Conservation (phyloP, 345 rosid genomes). For the Salix exigua region DNA sequence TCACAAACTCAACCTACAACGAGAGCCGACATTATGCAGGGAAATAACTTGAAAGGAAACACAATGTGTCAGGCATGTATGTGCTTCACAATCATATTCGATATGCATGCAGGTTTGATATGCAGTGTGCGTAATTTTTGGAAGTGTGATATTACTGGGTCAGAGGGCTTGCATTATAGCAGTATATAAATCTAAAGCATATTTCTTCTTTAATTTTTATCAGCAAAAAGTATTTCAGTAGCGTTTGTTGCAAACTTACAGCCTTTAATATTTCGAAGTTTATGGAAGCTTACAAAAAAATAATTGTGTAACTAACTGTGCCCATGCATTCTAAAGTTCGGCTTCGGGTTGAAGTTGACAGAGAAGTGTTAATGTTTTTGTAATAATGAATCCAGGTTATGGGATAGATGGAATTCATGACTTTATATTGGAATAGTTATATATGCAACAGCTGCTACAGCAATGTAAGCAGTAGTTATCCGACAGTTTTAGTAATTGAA, state of each 20-base stretch:
- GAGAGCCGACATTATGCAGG: too few relatives aligned
- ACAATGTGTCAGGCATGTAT: neutral
- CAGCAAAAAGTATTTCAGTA: neutral
- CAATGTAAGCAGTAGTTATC: neutral
- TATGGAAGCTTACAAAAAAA: neutral
- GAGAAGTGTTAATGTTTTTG: too few relatives aligned
- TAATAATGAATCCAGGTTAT: neutral
- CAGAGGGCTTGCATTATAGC: neutral
- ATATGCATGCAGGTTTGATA: neutral
- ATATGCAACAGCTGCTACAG: neutral
- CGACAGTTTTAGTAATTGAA: neutral
- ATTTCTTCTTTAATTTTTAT: neutral
- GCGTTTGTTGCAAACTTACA: neutral
- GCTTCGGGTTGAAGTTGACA: neutral
- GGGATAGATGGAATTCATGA: neutral
- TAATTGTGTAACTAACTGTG: neutral
- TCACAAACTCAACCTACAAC: neutral
- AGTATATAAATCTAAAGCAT: neutral
- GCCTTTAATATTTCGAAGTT: neutral
- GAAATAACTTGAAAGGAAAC: neutral
- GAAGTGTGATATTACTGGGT: neutral
- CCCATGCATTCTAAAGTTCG: neutral
- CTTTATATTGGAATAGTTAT: neutral
- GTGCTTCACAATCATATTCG: neutral
- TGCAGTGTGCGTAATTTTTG: neutral